Percentiles rank a stretch among this genome's conserved stretches.
Conservation (phyloP, 331 rosid species). For the Arachis monticola region DNA sequence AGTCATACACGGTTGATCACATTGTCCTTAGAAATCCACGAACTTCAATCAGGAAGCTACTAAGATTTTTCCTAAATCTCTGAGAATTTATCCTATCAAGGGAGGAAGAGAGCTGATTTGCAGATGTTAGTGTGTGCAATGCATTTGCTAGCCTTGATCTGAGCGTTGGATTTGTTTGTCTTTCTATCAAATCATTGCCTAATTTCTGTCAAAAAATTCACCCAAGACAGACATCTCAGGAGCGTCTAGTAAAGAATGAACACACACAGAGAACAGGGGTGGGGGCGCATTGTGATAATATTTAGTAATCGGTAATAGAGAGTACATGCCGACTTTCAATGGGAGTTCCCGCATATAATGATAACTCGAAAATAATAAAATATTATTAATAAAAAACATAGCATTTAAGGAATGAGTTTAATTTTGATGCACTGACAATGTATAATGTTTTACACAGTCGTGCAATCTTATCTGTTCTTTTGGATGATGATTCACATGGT, state of each 20-base stretch:
- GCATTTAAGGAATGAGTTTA: neutral
- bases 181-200: conserved; percentile 78
- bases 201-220: conserved; percentile 60
- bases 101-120: conserved; percentile 81
- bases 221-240: conserved; percentile 22
- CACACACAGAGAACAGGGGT: too few relatives aligned
- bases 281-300: neutral
- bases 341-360: neutral
- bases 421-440: too few relatives aligned
- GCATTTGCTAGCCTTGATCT: conserved; percentile 81
- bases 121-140: conserved; percentile 70
- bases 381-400: conserved; percentile 14
- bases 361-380: neutral
- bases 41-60: conserved; percentile 75
- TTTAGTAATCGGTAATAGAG: neutral
- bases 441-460: too few relatives aligned
- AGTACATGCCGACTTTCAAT: neutral
- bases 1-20: conserved; percentile 47
- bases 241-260: conserved; percentile 4
- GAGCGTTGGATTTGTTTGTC: conserved; percentile 67
- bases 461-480: too few relatives aligned
- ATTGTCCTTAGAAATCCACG: conserved; percentile 79
- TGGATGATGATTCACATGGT: too few relatives aligned
- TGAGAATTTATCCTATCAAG: conserved; percentile 86
- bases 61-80: conserved; percentile 86